Base-by-base conservation (phyloP, 306 rosid genomes). In the Hippophae gyantsensis region DNA sequence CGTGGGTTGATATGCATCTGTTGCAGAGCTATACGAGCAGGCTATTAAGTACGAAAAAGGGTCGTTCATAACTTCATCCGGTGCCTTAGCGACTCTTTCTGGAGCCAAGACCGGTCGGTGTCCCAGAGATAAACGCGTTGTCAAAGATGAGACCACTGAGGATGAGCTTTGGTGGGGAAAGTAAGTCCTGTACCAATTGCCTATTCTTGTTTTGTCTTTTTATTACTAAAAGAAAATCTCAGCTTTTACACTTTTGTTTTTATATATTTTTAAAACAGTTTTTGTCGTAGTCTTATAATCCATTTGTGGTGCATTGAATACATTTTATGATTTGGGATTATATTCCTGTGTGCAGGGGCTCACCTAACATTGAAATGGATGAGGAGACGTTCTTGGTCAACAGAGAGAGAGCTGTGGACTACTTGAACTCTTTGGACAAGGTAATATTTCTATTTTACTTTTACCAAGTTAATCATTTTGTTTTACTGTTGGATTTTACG, bases 111-210 rank as follows among this genome's bases (percentile, higher is more conserved):
- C 98, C 0, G 98, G 98, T 44, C 92, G 98, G 8, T 77, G 95
- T 40, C 98, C 98, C 0, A 85, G 92, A 52, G 98, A 90, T 68
- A 87, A 85, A 58, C 90, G 98, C 7, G 92, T 90, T 0, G 96
- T 90, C 5, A 85, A 61, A 61, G 98, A 87, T 61, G 78, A 79
- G 7, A 67, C 67, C 9, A 81, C 87, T 0, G 87, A 81, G 70
- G 55, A 74, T 13, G 96, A 85, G 53, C 96, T 90, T 69, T 90
- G 98, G 98, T 90, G 96, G 98, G 98, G 96, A 76, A 90, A 78
- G 98, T 90, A 69, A 68, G 95, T 80, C 3, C 40, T 25, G 3
- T 2, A 32, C 5, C 38, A 32, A 18, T 18, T 18, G 23, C 23
- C 23, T 18, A 18, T 18, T 18, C 23, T 18, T 18, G 23, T 18